Percentiles rank a stretch among this genome's conserved stretches.
Evolutionary conservation across 495 filamentous ascomycete species (phyloP).

Genomic region (Penicillium odoratum): DNA sequence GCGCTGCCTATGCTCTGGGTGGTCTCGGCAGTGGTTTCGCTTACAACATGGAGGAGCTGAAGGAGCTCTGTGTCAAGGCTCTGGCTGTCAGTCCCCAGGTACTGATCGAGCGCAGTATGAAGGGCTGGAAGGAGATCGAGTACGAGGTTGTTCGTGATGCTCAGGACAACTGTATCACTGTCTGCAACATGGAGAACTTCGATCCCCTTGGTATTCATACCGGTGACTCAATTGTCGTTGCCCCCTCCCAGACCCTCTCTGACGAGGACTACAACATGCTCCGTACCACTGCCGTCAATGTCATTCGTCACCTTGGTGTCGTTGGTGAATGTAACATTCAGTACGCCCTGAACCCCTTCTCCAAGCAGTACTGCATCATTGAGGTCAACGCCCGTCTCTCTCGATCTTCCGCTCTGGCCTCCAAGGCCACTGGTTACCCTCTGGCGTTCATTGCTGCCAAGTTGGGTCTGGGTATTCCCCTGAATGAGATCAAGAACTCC

Average conservation of each 20-base stretch:
- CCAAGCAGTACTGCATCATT: slow-evolving; percentile 96
- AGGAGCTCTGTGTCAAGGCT: slow-evolving; percentile 91
- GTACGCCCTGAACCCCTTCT: slow-evolving; percentile 96
- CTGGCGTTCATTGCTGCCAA: slow-evolving; percentile 97
- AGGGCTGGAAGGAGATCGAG: slow-evolving; percentile 99
- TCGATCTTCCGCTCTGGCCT: slow-evolving; percentile 92
- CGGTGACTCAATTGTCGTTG: slow-evolving; percentile 97
- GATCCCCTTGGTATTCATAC: slow-evolving; percentile 98
- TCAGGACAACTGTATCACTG: slow-evolving; percentile 97
- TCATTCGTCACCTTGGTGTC: slow-evolving; percentile 94
- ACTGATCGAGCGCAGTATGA: slow-evolving; percentile 96
- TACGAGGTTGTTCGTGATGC: slow-evolving; percentile 98
- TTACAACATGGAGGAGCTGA: slow-evolving; percentile 80
- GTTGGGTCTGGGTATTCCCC: slow-evolving; percentile 86
- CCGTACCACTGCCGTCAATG: slow-evolving; percentile 96
- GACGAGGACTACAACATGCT: slow-evolving; percentile 99
- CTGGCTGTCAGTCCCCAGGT: slow-evolving; percentile 95
- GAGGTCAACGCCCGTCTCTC: slow-evolving; percentile 98
- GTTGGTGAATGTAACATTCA: slow-evolving; percentile 99
- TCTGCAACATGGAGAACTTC: slow-evolving; percentile 99
- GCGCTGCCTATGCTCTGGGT: slow-evolving; percentile 93
- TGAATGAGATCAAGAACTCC: slow-evolving; percentile 95
- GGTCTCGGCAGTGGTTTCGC: slow-evolving; percentile 96
- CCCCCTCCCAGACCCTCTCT: slow-evolving; percentile 92
- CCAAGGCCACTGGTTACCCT: slow-evolving; percentile 96